Percentiles rank a stretch among this genome's conserved stretches.
Evolutionary conservation across 148 eudicot genomes (phyloP).

Genomic region (Amaranthus palmeri): DNA sequence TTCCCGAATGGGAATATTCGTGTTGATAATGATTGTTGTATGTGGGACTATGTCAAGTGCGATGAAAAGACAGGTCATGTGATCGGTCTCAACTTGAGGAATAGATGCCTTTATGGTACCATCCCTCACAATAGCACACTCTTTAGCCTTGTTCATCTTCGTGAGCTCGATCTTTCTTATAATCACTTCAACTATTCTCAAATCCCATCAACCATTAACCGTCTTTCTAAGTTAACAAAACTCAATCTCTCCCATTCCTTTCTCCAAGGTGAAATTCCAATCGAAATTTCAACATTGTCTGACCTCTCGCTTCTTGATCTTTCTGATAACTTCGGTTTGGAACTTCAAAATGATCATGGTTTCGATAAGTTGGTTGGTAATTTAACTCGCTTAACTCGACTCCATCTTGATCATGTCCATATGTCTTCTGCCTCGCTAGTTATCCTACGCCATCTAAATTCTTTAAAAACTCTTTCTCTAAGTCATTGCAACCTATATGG

Average conservation of each 20-base stretch:
- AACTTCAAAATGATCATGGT: slow-evolving; percentile 1
- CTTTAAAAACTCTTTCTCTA: neutral
- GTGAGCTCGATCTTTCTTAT: slow-evolving; percentile 18
- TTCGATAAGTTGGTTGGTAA: slow-evolving; percentile 17
- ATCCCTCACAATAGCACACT: slow-evolving; percentile 18
- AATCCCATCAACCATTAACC: no score
- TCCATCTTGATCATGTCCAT: slow-evolving; percentile 9
- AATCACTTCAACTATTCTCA: no score
- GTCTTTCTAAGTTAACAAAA: no score
- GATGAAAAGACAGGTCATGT: slow-evolving; percentile 23
- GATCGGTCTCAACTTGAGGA: slow-evolving; percentile 26
- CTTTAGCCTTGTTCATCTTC: slow-evolving; percentile 29
- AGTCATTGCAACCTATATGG: slow-evolving; percentile 14
- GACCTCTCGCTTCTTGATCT: slow-evolving; percentile 22
- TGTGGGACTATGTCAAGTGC: slow-evolving; percentile 39
- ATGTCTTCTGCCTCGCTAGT: slow-evolving; percentile 28
- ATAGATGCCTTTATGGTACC: slow-evolving; percentile 26
- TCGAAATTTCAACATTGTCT: slow-evolving; percentile 20
- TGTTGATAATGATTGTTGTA: slow-evolving; percentile 18
- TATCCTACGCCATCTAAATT: slow-evolving; percentile 11
- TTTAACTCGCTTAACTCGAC: slow-evolving; percentile 13
- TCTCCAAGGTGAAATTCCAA: slow-evolving; percentile 30
- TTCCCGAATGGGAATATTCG: no score
- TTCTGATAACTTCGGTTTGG: neutral
- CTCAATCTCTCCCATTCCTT: slow-evolving; percentile 1